A percentile compares a stretch with the other conserved stretches of the same genome.
These are phyloP conservation scores for Oryza officinalis DNA, from an alignment of 176 grass and related monocot species.

Conservation along the genomic window DNA sequence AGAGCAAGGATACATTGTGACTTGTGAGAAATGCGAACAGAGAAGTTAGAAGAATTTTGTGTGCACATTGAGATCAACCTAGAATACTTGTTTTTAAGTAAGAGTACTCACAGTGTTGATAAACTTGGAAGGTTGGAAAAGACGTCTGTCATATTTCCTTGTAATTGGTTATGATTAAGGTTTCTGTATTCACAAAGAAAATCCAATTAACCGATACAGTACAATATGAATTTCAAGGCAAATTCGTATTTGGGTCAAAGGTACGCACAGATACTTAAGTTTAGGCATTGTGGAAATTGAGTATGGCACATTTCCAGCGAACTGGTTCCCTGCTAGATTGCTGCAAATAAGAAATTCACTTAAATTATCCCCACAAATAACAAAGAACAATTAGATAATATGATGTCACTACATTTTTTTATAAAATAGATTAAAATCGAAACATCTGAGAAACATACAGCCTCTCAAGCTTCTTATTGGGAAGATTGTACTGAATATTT, in stretches of 20 bases:
- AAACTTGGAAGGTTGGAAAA: conserved; percentile 77
- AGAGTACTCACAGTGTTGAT: conserved; percentile 67
- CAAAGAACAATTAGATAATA: not conserved
- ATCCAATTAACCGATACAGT: conserved; percentile 34
- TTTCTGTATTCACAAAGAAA: conserved; percentile 55
- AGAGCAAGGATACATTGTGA: conserved; percentile 13
- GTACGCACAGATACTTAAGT: conserved; percentile 74
- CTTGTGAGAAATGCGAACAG: not conserved
- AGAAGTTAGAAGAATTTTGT: conserved; percentile 4
- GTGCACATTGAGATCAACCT: not conserved
- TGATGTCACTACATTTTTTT: conserved; percentile 11
- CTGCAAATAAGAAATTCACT: conserved; percentile 46
- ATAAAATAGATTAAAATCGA: not conserved
- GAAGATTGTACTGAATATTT: conserved; percentile 81
- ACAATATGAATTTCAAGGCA: conserved; percentile 9
- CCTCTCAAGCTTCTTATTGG: conserved; percentile 78
- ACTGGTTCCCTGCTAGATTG: conserved; percentile 77
- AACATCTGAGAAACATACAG: conserved; percentile 52
- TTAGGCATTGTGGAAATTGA: conserved; percentile 75
- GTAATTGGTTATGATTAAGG: conserved; percentile 77
- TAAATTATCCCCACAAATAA: not conserved
- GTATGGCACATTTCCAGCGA: conserved; percentile 63
- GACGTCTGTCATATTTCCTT: conserved; percentile 79
- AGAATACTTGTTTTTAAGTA: not conserved
- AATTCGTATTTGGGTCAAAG: not conserved